These are phyloP conservation scores for Colletotrichum theobromicola DNA, from an alignment of 2,329 filamentous ascomycete genomes.

Conservation along the genomic window DNA sequence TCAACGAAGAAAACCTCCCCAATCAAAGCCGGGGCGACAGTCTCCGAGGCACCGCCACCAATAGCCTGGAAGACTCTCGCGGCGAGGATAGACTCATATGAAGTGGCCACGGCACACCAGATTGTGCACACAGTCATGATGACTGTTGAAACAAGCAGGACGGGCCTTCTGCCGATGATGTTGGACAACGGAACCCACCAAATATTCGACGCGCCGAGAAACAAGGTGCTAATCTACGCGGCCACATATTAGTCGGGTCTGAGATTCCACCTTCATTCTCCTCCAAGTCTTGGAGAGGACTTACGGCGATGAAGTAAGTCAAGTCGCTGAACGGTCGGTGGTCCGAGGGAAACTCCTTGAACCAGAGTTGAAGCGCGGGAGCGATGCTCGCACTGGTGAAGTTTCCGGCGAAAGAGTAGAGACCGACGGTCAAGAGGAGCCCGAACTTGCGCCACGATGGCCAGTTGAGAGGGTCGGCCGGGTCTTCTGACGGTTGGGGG, in stretches of 20 bases:
- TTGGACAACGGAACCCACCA: slow-evolving; percentile 42
- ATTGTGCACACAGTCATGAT: slow-evolving; percentile 29
- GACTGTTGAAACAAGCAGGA: slow-evolving; percentile 33
- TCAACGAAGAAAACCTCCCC: slow-evolving; percentile 42
- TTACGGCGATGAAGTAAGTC: slow-evolving; percentile 34
- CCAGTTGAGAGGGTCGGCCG: slow-evolving; percentile 41
- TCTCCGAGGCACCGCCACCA: slow-evolving; percentile 37
- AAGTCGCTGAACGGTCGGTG: slow-evolving; percentile 28
- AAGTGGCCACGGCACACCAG: slow-evolving; percentile 29
- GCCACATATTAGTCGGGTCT: not conserved
- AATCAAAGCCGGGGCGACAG: slow-evolving; percentile 35
- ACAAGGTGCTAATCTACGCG: slow-evolving; percentile 35
- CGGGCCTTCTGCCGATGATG: slow-evolving; percentile 34
- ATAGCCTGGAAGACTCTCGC: slow-evolving; percentile 37
- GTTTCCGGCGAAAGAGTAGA: slow-evolving; percentile 39
- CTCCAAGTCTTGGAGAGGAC: not conserved
- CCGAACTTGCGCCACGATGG: slow-evolving; percentile 34
- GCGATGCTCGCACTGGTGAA: slow-evolving; percentile 36
- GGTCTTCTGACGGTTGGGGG: slow-evolving; percentile 32
- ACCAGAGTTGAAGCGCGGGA: slow-evolving; percentile 36
- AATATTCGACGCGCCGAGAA: slow-evolving; percentile 38
- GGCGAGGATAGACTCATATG: slow-evolving; percentile 29
- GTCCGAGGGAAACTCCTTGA: slow-evolving; percentile 30
- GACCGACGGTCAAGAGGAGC: slow-evolving; percentile 29
- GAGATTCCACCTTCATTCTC: not conserved